A percentile compares a stretch with the other conserved stretches of the same genome.
These are phyloP conservation scores for Lotus japonicus DNA, from an alignment of 306 rosid genomes.

Conservation along the genomic window DNA sequence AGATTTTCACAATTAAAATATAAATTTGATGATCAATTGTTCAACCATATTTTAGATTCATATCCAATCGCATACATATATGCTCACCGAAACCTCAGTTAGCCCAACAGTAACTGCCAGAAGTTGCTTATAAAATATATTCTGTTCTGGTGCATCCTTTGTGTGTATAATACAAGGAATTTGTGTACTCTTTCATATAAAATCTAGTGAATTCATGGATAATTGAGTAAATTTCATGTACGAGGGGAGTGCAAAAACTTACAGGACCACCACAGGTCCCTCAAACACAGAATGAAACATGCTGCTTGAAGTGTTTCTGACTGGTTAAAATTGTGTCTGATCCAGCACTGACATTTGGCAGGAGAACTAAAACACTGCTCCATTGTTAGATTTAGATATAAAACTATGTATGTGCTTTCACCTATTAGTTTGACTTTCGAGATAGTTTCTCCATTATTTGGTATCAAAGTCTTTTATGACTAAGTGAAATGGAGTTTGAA, in stretches of 20 bases:
- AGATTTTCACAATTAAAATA: conserved; percentile 2
- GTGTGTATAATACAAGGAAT: neutral
- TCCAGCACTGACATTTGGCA: neutral
- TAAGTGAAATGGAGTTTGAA: no score
- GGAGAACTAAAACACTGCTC: neutral
- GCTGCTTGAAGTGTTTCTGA: conserved; percentile 3
- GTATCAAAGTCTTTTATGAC: no score
- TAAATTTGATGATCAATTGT: neutral
- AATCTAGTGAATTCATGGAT: neutral
- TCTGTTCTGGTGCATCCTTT: conserved; percentile 6
- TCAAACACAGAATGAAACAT: neutral
- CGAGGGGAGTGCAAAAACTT: neutral
- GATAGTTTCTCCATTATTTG: no score
- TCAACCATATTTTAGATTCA: neutral
- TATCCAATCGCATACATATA: neutral
- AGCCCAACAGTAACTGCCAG: neutral
- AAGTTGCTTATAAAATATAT: neutral
- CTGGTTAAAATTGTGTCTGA: neutral
- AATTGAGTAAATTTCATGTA: neutral
- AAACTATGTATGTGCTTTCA: no score
- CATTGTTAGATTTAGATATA: no score
- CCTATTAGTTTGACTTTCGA: no score
- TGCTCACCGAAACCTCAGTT: neutral
- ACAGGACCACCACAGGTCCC: neutral
- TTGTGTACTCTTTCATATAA: neutral